Base-by-base conservation (phyloP, 192 early-diverging fungal genomes). In the Coemansia sp. region DNA sequence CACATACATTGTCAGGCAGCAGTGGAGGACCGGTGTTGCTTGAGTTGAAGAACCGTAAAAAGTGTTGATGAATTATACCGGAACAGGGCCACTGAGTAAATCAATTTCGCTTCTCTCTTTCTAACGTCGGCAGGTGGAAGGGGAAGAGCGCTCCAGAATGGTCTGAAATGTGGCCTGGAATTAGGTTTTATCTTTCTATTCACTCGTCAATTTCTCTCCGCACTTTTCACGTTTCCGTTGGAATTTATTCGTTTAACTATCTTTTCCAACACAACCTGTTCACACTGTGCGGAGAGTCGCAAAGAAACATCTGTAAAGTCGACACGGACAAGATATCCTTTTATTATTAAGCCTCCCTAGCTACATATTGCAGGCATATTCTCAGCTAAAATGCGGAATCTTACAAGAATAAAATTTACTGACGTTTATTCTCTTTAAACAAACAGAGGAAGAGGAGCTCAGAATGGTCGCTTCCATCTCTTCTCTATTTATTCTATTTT, bases 111-210 rank as follows among this genome's bases (percentile, higher is more conserved):
- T n/a, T n/a, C 2, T 46, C 30, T 30, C 30, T 30, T 30, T 30
- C 30, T 30, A 30, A 30, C 30, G 30, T 30, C 3, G 30, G 30
- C 30, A 30, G 30, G 44, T 18, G 44, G 44, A 18, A 18, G 18
- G 44, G 16, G 18, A 18, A 14, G 44, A 7, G 44, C 44, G 44
- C 44, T 46, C 44, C 15, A 46, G 44, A 18, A 7, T 46, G 44
- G 44, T 18, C 44, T 67, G 9, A 18, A 67, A 46, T 46, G 44
- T 18, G 44, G 44, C 44, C 44, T 18, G 14, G 44, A 46, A 46
- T 46, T 5, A 15, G 6, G 12, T 15, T 46, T 46, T 18, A 21
- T 26, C 61, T 35, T 63, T 63, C 16, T 30, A 11, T 30, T 63
- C 61, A 33, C 20, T 44, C 16, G 12, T 34, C 6, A 8, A 63